Base-by-base conservation (phyloP, 2,329 filamentous ascomycete genomes). In the Calonectria naviculata region DNA sequence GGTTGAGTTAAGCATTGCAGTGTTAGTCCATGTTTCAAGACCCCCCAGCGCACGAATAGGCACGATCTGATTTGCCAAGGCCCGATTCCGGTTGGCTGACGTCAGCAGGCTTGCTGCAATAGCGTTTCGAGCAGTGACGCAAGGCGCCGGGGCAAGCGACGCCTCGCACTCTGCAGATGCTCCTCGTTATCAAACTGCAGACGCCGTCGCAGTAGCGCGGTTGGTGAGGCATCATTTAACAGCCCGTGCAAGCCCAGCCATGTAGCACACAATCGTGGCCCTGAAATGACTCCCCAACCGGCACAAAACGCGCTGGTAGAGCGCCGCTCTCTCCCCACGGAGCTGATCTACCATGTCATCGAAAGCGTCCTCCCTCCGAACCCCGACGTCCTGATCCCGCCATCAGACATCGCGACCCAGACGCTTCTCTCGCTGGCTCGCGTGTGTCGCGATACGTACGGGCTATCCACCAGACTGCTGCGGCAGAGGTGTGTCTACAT, bases 401-500 rank as follows among this genome's bases (percentile, higher is more conserved):
- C 83, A 4, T 81, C 81, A 2, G 80, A 88, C 71, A 74, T 80
- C 21, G 81, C 82, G 24, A 86, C 85, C 12, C 83, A 83, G 71
- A 84, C 86, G 8, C 82, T 89, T 7, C 74, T 88, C 19, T 80
- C 85, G 21, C 82, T 88, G 69, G 83, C 84, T 4, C 78, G 81
- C 24, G 84, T 87, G 42, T 87, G 83, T 41, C 82, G 82, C 4
- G 82, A 83, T 19, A 87, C 85, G 4, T 82, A 85, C 71, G 72
- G 75, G 5, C 69, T 84, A 12, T 85, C 87, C 4, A 80, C 81
- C 19, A 83, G 80, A 44, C 79, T 85, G 13, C 82, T 89, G n/a
- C 83, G 83, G 54, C 78, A 84, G 68, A 81, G 84, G 72, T 88
- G 86, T 76, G 72, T 87, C 41, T 84, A 85, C 73, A 78, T 89